phyloP scores from a whole-genome alignment of 306 rosid species.

The Alnus rubra region DNA sequence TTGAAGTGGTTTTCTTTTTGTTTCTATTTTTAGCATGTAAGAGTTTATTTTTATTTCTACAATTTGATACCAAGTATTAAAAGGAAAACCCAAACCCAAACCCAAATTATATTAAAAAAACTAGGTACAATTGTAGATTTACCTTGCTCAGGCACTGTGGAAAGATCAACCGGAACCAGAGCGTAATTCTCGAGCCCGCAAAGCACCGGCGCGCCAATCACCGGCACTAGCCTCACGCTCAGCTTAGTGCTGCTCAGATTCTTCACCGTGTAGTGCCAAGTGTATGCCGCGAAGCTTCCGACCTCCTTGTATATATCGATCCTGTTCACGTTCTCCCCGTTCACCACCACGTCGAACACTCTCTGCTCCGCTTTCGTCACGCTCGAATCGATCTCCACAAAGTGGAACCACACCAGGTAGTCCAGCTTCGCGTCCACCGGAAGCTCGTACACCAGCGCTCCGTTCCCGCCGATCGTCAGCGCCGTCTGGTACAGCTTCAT shows the following conservation, averaged over 20 bases:
- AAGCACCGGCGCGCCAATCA: slow-evolving; percentile 62
- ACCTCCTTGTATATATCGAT: slow-evolving; percentile 73
- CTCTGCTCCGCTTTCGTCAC: slow-evolving; percentile 69
- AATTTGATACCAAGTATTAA: too few species aligned
- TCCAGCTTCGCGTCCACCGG: slow-evolving; percentile 87
- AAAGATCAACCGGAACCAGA: slow-evolving; percentile 74
- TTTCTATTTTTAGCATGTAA: too few species aligned
- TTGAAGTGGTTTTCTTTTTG: too few species aligned
- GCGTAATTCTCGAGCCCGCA: slow-evolving; percentile 93
- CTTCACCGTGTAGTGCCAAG: slow-evolving; percentile 69
- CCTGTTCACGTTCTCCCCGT: slow-evolving; percentile 57
- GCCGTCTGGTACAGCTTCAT: slow-evolving; percentile 74
- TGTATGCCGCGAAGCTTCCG: slow-evolving; percentile 68
- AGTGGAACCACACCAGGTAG: slow-evolving; percentile 85
- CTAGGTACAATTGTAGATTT: not conserved
- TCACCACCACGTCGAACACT: slow-evolving; percentile 69
- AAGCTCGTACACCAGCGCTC: slow-evolving; percentile 54
- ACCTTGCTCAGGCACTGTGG: slow-evolving; percentile 87
- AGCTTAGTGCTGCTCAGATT: slow-evolving; percentile 62
- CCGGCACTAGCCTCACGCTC: slow-evolving; percentile 66
- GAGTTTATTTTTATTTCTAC: too few species aligned
- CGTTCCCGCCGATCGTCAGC: slow-evolving; percentile 38
- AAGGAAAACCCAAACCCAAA: not conserved
- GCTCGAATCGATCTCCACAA: slow-evolving; percentile 69
- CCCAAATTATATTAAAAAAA: not conserved